phyloP scores from a whole-genome alignment of 345 rosid genomes.

The Gossypium australe region DNA sequence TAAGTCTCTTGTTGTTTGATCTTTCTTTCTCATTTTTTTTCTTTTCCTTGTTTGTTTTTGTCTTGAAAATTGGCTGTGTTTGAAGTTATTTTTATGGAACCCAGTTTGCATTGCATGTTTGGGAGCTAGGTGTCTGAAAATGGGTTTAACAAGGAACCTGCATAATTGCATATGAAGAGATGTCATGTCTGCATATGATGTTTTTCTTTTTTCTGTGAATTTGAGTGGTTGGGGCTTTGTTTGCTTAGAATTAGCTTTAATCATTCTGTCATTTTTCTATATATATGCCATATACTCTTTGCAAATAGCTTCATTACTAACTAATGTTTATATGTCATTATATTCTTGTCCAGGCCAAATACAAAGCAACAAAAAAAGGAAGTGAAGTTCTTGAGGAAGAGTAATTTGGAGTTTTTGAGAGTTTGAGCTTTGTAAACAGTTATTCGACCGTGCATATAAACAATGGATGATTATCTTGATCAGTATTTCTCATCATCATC shows the following conservation, averaged over 20 bases:
- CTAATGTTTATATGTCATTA: background rate
- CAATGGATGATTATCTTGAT: slow-evolving; percentile 41
- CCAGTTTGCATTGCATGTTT: slow-evolving; percentile 8
- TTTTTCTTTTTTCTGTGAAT: background rate
- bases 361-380: background rate
- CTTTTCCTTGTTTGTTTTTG: background rate
- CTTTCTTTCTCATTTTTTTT: background rate
- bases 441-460: background rate
- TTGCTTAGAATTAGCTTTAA: background rate
- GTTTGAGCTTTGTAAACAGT: background rate
- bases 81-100: no score
- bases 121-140: background rate
- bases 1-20: background rate
- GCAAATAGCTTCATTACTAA: background rate
- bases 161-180: background rate
- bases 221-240: background rate
- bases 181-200: background rate
- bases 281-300: no score
- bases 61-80: background rate
- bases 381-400: background rate
- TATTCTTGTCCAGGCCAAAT: background rate
- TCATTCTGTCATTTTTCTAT: no score
- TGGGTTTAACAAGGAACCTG: background rate
- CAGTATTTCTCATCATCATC: slow-evolving; percentile 27
- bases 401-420: background rate